Evolutionary conservation across 1,139 yeast genomes (phyloP).

Genomic region (Suhomyces terraborum): DNA sequence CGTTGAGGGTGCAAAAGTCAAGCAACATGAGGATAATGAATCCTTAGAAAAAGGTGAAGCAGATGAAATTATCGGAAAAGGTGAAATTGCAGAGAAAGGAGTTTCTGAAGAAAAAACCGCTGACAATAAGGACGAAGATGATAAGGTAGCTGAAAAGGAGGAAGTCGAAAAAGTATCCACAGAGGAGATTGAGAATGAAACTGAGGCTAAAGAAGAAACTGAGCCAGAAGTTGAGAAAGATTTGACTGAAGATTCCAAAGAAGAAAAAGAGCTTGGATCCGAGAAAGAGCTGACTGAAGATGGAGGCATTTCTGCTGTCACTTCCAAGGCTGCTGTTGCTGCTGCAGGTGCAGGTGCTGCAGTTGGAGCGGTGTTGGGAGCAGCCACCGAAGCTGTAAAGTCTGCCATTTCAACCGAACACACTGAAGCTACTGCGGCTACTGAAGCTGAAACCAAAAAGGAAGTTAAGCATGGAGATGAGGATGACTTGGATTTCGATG

Average conservation of each 20-base stretch:
- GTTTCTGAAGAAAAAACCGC: conserved; percentile 9
- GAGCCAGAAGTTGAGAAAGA: conserved; percentile 1
- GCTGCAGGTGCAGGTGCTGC: conserved; percentile 16
- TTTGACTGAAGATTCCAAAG: conserved; percentile 4
- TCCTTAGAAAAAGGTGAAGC: neutral
- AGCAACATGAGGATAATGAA: no score
- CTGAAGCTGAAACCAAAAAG: conserved; percentile 9
- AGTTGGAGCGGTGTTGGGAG: conserved; percentile 15
- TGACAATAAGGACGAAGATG: conserved; percentile 9
- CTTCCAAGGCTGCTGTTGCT: conserved; percentile 12
- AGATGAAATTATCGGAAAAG: neutral
- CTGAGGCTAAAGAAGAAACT: neutral
- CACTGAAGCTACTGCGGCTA: no score
- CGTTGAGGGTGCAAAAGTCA: no score
- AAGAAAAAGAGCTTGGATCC: neutral
- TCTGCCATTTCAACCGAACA: conserved; percentile 7
- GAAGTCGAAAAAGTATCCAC: conserved; percentile 1
- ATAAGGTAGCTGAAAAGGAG: conserved; percentile 6
- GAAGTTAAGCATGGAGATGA: conserved; percentile 12
- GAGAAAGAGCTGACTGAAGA: neutral
- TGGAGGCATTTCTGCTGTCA: neutral
- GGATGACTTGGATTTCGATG: conserved; percentile 35
- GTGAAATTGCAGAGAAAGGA: conserved; percentile 1
- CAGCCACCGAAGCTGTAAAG: conserved; percentile 16
- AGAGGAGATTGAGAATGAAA: neutral